These are phyloP conservation scores for Geotrichum klebahnii DNA, from an alignment of 1,139 yeast genomes.

Conservation along the genomic window DNA sequence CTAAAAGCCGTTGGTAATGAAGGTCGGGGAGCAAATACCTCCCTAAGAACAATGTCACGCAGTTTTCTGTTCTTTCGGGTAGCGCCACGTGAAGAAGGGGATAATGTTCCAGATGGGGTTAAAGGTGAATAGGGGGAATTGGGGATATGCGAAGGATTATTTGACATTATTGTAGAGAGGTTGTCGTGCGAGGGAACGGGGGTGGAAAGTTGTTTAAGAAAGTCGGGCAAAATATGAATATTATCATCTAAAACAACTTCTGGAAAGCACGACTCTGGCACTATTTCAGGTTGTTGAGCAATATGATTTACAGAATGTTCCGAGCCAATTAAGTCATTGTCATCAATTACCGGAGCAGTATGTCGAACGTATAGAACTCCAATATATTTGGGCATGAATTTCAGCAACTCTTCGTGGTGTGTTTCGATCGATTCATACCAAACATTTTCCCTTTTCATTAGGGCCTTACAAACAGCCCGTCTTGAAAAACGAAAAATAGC, in stretches of 20 bases:
- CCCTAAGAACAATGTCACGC: constrained; percentile 62
- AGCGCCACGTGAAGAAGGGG: constrained; percentile 47
- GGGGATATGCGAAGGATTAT: neutral
- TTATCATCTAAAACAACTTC: constrained; percentile 87
- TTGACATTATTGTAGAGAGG: neutral
- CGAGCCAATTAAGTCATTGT: constrained; percentile 3
- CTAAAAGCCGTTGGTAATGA: neutral
- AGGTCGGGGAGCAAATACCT: constrained; percentile 57
- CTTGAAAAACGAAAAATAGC: constrained; percentile 90
- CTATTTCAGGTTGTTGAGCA: neutral
- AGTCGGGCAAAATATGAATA: constrained; percentile 80
- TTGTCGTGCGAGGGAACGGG: constrained; percentile 45
- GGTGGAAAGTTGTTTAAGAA: constrained; percentile 59
- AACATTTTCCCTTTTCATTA: constrained; percentile 80
- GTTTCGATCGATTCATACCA: constrained; percentile 89
- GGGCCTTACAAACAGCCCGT: constrained; percentile 91
- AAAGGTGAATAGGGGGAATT: constrained; percentile 14
- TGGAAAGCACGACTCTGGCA: constrained; percentile 46
- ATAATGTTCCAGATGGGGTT: constrained; percentile 11
- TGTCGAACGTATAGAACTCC: constrained; percentile 92
- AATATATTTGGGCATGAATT: constrained; percentile 87
- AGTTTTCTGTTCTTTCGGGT: constrained; percentile 62
- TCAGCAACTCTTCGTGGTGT: constrained; percentile 67
- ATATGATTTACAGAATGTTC: neutral
- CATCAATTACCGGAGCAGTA: constrained; percentile 40